Conservation (phyloP, 1,139 yeast genomes). For the Geotrichum restrictum region DNA sequence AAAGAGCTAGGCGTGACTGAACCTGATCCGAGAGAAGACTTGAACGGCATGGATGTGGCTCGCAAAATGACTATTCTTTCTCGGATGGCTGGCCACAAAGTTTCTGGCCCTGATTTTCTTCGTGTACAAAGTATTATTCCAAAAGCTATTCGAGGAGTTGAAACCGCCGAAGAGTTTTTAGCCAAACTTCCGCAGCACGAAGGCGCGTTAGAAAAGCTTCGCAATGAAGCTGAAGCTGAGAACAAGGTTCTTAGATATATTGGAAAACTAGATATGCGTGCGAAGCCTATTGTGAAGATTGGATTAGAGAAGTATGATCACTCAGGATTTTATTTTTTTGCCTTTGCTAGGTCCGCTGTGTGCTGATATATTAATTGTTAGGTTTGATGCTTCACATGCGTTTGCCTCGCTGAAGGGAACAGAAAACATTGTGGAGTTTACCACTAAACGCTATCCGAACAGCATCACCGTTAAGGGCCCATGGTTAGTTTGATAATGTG, state of each 20-base stretch:
- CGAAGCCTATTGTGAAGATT: conserved; percentile 58
- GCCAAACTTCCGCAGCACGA: conserved; percentile 78
- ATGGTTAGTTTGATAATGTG: conserved; percentile 43
- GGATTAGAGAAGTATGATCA: conserved; percentile 69
- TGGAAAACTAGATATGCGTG: conserved; percentile 78
- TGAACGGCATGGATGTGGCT: conserved; percentile 96
- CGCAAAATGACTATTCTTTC: conserved; percentile 95
- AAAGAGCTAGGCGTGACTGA: conserved; percentile 93
- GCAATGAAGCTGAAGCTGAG: conserved; percentile 76
- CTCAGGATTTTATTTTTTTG: too few species aligned
- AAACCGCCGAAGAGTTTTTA: conserved; percentile 73
- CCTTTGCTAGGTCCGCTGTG: too few species aligned
- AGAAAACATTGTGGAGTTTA: conserved; percentile 89
- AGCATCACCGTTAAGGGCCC: conserved; percentile 97
- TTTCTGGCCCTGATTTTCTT: conserved; percentile 80
- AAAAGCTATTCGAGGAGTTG: conserved; percentile 68
- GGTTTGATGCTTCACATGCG: conserved; percentile 73
- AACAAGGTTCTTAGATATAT: conserved; percentile 88
- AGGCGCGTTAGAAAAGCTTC: conserved; percentile 66
- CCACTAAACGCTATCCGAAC: conserved; percentile 83
- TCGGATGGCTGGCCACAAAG: conserved; percentile 80
- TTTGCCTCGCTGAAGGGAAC: conserved; percentile 94
- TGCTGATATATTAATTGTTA: neutral
- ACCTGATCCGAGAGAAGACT: conserved; percentile 98
- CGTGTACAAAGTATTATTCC: conserved; percentile 94